Evolutionary conservation across 2,329 filamentous ascomycete genomes (phyloP).

Genomic region (Diaporthe capsici): DNA sequence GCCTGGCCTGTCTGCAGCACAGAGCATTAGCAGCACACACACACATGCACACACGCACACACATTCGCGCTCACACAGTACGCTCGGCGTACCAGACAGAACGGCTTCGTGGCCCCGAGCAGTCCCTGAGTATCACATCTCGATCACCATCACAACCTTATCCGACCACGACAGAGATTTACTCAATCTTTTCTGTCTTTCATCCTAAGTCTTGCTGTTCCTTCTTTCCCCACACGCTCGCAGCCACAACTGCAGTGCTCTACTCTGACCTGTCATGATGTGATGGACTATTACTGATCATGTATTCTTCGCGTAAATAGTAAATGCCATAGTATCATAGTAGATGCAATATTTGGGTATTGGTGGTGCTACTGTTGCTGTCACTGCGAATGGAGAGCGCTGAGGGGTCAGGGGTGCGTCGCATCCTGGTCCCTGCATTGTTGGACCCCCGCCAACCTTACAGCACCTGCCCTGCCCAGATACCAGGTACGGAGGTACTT

Average conservation of each 20-base stretch:
- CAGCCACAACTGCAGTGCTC: background rate
- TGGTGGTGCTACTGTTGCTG: slow-evolving; percentile 10
- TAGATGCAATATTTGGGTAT: slow-evolving; percentile 6
- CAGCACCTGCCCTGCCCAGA: slow-evolving; percentile 23
- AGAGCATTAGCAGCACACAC: background rate
- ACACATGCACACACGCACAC: background rate
- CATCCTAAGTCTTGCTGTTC: background rate
- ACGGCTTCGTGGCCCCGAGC: slow-evolving; percentile 20
- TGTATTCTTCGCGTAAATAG: background rate
- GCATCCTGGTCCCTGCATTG: background rate
- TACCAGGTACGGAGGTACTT: slow-evolving; percentile 22
- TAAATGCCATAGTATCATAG: background rate
- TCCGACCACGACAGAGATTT: slow-evolving; percentile 11
- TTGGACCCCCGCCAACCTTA: slow-evolving; percentile 23
- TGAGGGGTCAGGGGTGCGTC: background rate
- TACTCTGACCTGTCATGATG: background rate
- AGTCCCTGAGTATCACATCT: slow-evolving; percentile 32
- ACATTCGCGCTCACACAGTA: background rate
- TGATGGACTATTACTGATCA: background rate
- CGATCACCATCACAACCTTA: slow-evolving; percentile 34
- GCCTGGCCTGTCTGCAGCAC: background rate
- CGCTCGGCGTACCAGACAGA: slow-evolving; percentile 15
- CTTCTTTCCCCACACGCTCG: background rate
- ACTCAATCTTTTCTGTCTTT: background rate
- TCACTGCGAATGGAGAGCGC: background rate